Conservation (phyloP, 2,329 filamentous ascomycete species). For the Talaromyces amestolkiae region DNA sequence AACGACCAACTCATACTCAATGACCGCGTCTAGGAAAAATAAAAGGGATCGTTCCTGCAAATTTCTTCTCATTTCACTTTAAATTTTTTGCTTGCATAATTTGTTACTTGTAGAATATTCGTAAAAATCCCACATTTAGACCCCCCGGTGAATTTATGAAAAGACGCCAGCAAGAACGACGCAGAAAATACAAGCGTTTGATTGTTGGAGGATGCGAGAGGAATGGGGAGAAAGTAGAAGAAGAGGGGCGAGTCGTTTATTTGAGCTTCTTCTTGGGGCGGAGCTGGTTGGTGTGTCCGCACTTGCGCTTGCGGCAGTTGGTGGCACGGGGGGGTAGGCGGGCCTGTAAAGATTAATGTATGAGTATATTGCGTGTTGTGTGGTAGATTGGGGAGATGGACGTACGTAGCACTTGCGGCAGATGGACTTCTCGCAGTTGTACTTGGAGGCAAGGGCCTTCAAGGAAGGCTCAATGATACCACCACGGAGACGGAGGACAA, state of each 20-base stretch:
- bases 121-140: background rate
- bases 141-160: conserved; percentile 11
- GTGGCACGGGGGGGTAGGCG: conserved; percentile 96
- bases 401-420: conserved; percentile 99
- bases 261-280: conserved; percentile 99
- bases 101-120: conserved; percentile 11
- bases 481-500: conserved; percentile 98
- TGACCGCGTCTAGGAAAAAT: background rate
- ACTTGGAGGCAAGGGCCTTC: conserved; percentile 97
- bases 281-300: conserved; percentile 99
- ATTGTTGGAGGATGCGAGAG: background rate
- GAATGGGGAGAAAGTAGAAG: background rate
- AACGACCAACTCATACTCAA: background rate
- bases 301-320: conserved; percentile 99
- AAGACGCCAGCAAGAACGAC: conserved; percentile 16
- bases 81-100: conserved; percentile 8
- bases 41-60: background rate
- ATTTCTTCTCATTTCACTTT: conserved; percentile 3
- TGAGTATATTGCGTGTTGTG: background rate
- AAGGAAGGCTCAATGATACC: conserved; percentile 99
- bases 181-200: conserved; percentile 15
- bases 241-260: conserved; percentile 48
- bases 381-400: conserved; percentile 28
- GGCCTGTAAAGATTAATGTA: conserved; percentile 43
- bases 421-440: conserved; percentile 99